Base-by-base conservation (phyloP, 2,329 filamentous ascomycete species). In the Xylaria sp. region DNA sequence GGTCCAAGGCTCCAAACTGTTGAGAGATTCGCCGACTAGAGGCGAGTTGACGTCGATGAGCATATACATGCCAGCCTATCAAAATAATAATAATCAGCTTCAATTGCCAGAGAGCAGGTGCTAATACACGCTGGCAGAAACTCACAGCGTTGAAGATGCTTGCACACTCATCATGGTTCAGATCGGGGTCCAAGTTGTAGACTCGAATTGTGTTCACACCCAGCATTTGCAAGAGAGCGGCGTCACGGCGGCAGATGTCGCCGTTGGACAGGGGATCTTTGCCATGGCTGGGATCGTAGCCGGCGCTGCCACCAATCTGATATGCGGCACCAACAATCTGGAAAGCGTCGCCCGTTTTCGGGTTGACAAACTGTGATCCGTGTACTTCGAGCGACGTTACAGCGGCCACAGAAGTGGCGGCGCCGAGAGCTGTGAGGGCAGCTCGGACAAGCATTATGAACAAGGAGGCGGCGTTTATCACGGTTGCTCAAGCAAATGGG, bases 21-120 rank as follows among this genome's bases (percentile, higher is more conserved):
- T 83, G 54, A 91, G 79, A 66, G 85, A 82, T 77, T 90, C 85
- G 64, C 87, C 87, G 9, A 81, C 77, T 3, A 88, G 79, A 54
- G 89, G 89, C 49, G 88, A 89, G 81, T 91, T 91, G 77, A 91
- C 89, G 73, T 91, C 88, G 71, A 90, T 82, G 73, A 90, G 79
- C 86, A 90, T 88, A 80, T 90, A 90, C 78, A 90, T 90, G 75
- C 88, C 88, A 69, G 88, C 74, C 74, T 76, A 31, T 44, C 25
- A 9, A 11, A 49, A 20, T 20, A 50, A 17, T 29, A 25, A 53
- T 11, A 3, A 53, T 68, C 25, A 66, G 61, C 29, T 17, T 59
- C 10, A 0, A 29, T 38, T 20, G 11, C 29, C 13, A 5, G 45
- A 20, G 13, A 31, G 31, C 17, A 11, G 3, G 38, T 20, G 20